Conservation (phyloP, 768 basidiomycete genomes). For the Podaxis sp. region DNA sequence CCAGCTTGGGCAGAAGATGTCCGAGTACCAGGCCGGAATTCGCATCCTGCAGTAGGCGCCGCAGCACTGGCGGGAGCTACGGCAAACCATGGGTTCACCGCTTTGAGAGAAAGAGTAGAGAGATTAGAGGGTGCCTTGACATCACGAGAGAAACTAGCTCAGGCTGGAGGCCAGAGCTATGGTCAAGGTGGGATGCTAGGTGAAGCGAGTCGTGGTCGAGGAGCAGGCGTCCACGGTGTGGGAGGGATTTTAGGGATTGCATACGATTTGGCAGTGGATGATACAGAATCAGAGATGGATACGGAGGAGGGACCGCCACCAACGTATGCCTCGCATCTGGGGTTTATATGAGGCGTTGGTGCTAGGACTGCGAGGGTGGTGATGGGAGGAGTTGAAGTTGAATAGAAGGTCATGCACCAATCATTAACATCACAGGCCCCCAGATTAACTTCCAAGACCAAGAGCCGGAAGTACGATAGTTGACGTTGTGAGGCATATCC, state of each 20-base stretch:
- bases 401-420: neutral
- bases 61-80: neutral
- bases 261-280: neutral
- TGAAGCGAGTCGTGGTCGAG: neutral
- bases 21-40: neutral
- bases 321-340: neutral
- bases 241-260: neutral
- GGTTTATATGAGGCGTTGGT: neutral
- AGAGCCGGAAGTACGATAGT: no score
- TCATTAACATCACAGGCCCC: no score
- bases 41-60: neutral
- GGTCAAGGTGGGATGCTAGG: neutral
- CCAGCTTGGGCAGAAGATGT: neutral
- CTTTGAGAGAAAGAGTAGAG: neutral
- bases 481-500: no score
- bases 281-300: neutral
- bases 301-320: neutral
- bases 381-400: no score
- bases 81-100: neutral
- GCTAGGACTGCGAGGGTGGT: no score
- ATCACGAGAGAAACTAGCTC: neutral
- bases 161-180: neutral
- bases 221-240: neutral
- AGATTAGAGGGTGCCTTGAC: neutral
- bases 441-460: no score